phyloP scores from a whole-genome alignment of 805 yeast genomes.

The Wickerhamiella sergipiensis region DNA sequence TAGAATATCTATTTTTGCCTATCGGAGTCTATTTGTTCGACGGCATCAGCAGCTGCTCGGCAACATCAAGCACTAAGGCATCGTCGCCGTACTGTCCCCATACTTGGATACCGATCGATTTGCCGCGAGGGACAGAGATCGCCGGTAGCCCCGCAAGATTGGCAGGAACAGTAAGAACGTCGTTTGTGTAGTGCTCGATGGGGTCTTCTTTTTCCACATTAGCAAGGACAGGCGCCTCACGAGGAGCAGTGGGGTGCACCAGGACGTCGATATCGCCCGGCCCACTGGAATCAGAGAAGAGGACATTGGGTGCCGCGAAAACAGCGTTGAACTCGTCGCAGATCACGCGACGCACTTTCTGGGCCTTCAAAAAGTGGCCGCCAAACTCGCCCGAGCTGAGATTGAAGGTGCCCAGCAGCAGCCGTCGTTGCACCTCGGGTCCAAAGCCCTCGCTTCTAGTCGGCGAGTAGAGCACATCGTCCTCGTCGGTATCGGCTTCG shows the following conservation, averaged over 20 bases:
- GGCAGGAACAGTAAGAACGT: slow-evolving; percentile 77
- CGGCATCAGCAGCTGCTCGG: slow-evolving; percentile 10
- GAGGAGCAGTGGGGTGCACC: slow-evolving; percentile 58
- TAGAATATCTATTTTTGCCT: not conserved
- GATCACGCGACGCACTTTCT: slow-evolving; percentile 44
- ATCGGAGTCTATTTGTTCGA: not conserved
- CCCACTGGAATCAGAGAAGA: not conserved
- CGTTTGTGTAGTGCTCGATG: slow-evolving; percentile 60
- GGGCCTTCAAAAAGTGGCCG: slow-evolving; percentile 69
- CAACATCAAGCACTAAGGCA: slow-evolving; percentile 36
- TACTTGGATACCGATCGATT: slow-evolving; percentile 54
- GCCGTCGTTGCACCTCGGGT: slow-evolving; percentile 67
- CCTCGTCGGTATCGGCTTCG: slow-evolving; percentile 18
- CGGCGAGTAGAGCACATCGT: slow-evolving; percentile 32
- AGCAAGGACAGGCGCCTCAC: slow-evolving; percentile 38
- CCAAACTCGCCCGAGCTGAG: slow-evolving; percentile 59
- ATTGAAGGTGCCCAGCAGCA: slow-evolving; percentile 75
- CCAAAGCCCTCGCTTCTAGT: slow-evolving; percentile 66
- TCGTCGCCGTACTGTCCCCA: slow-evolving; percentile 85
- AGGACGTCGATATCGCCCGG: slow-evolving; percentile 47
- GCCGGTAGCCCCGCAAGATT: slow-evolving; percentile 89
- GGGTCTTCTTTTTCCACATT: slow-evolving; percentile 33
- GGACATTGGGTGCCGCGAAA: slow-evolving; percentile 32
- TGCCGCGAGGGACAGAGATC: slow-evolving; percentile 51
- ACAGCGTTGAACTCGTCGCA: slow-evolving; percentile 52